Percentiles rank a stretch among this genome's conserved stretches.
Evolutionary conservation across 2,329 filamentous ascomycete species (phyloP).

Genomic region (Cladosporium oxysporum): DNA sequence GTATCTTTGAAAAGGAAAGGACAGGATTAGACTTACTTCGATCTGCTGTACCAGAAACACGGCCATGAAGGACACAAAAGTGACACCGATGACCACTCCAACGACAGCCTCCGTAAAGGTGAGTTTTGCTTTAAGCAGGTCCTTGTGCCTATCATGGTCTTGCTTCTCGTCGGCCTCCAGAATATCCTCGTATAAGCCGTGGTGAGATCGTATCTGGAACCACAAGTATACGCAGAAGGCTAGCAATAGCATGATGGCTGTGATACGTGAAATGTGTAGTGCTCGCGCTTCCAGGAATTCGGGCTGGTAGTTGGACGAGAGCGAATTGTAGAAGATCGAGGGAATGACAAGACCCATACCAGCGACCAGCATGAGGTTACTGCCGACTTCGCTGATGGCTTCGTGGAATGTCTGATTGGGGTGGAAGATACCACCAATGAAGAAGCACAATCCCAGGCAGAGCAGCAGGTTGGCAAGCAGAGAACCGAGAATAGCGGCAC

Average conservation of each 20-base stretch:
- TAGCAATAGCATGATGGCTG: conserved; percentile 69
- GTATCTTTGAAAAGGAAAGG: no score
- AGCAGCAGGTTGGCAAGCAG: conserved; percentile 79
- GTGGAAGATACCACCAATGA: conserved; percentile 69
- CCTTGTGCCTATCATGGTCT: conserved; percentile 64
- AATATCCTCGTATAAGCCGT: conserved; percentile 74
- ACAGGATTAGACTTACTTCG: conserved; percentile 44
- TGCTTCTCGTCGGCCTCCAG: conserved; percentile 70
- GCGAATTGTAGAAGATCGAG: conserved; percentile 55
- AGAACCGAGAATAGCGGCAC: conserved; percentile 79
- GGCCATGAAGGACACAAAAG: conserved; percentile 72
- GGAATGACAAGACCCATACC: conserved; percentile 56
- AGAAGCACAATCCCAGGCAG: conserved; percentile 80
- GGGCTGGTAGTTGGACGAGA: conserved; percentile 22
- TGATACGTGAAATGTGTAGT: conserved; percentile 68
- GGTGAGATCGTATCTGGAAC: conserved; percentile 75
- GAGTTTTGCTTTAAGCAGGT: conserved; percentile 65
- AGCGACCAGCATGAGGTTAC: conserved; percentile 73
- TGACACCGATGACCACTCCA: conserved; percentile 64
- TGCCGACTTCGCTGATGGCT: conserved; percentile 76
- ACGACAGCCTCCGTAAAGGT: conserved; percentile 72
- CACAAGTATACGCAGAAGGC: conserved; percentile 64
- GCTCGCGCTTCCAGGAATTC: conserved; percentile 51
- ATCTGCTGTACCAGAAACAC: conserved; percentile 77
- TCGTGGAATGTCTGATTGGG: conserved; percentile 72